These are phyloP conservation scores for Kodamaea kaohsiungensis DNA, from an alignment of 805 yeast species.

Conservation along the genomic window DNA sequence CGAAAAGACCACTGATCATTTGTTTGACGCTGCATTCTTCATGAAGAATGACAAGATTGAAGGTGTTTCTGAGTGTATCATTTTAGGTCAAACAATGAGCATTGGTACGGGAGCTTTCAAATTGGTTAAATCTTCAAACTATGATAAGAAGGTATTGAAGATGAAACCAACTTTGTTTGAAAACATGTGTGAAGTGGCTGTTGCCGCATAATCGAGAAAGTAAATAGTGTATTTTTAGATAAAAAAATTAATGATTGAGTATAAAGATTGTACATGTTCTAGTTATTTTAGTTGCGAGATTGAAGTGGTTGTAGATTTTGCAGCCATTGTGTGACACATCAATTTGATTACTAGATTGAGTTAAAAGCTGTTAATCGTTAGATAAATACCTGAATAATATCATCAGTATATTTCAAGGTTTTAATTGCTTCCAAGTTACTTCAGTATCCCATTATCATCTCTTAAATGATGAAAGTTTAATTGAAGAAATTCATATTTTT, in stretches of 20 bases:
- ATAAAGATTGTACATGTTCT: background rate
- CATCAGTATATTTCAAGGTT: no score
- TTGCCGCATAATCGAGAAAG: slow-evolving; percentile 12
- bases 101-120: slow-evolving; percentile 98
- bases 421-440: no score
- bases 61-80: slow-evolving; percentile 97
- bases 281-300: no score
- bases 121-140: slow-evolving; percentile 61
- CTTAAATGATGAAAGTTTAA: no score
- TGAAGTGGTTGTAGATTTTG: no score
- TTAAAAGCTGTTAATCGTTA: no score
- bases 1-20: slow-evolving; percentile 97
- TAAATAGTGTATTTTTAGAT: background rate
- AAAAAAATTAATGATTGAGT: background rate
- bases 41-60: slow-evolving; percentile 95
- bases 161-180: slow-evolving; percentile 50
- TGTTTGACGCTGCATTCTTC: slow-evolving; percentile 96
- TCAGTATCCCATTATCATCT: no score
- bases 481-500: no score
- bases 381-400: no score
- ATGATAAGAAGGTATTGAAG: slow-evolving; percentile 43
- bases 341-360: no score
- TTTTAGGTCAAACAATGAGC: slow-evolving; percentile 95
- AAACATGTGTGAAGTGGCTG: slow-evolving; percentile 19
- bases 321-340: no score